phyloP scores from a whole-genome alignment of 768 basidiomycete species.

The Chalciporus sphaerocephalus region DNA sequence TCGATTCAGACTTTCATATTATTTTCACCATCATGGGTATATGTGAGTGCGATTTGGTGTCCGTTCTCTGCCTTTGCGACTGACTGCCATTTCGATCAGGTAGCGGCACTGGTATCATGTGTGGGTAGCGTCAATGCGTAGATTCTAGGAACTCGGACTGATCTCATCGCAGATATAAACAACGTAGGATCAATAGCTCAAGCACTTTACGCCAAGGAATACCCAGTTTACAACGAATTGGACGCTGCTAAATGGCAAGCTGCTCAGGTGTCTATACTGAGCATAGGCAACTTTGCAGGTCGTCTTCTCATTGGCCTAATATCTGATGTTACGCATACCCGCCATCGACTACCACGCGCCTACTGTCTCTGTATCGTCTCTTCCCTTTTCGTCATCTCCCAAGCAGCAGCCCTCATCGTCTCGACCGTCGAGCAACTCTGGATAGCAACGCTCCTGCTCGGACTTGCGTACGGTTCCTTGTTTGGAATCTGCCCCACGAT shows the following conservation, averaged over 20 bases:
- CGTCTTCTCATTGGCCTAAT: conserved; percentile 72
- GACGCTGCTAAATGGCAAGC: conserved; percentile 75
- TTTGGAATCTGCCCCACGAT: conserved; percentile 77
- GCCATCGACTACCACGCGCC: conserved; percentile 57
- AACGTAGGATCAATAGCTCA: conserved; percentile 81
- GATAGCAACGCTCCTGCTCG: conserved; percentile 36
- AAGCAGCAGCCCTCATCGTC: conserved; percentile 53
- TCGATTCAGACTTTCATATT: conserved; percentile 59
- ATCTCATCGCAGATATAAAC: conserved; percentile 61
- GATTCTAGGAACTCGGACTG: not conserved
- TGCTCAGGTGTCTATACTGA: conserved; percentile 77
- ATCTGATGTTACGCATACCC: conserved; percentile 61
- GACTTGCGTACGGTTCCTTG: conserved; percentile 60
- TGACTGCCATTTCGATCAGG: conserved; percentile 36
- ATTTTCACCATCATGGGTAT: conserved; percentile 52
- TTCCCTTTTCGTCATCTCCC: conserved; percentile 65
- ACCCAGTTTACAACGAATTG: conserved; percentile 59
- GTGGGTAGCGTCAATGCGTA: conserved; percentile 33
- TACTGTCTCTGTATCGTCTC: conserved; percentile 69
- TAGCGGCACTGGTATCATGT: conserved; percentile 75
- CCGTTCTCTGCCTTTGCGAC: not conserved
- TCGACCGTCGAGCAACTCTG: conserved; percentile 62
- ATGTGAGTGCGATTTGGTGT: conserved; percentile 37
- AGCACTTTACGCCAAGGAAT: conserved; percentile 57
- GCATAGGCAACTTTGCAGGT: conserved; percentile 76